Evolutionary conservation across 495 filamentous ascomycete species (phyloP).

Genomic region (Margaritispora aquatica): DNA sequence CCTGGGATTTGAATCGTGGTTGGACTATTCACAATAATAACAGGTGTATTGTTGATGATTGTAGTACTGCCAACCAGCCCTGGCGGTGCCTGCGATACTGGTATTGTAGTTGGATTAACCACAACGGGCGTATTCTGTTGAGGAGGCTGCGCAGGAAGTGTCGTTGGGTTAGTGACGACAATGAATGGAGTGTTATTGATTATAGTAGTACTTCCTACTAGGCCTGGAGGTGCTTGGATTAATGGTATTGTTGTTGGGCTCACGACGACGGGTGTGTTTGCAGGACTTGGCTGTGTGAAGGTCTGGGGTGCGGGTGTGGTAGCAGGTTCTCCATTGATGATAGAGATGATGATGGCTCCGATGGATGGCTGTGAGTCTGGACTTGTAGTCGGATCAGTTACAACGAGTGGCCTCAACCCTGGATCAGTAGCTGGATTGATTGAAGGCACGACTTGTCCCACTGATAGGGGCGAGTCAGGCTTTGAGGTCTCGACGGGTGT

Average conservation of each 20-base stretch:
- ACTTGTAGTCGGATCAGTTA: background rate
- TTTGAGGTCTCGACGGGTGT: background rate
- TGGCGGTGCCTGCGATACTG: background rate
- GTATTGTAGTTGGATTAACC: background rate
- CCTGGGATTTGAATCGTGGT: background rate
- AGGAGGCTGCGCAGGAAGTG: background rate
- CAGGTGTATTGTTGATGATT: slow-evolving; percentile 1
- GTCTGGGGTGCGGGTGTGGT: slow-evolving; percentile 3
- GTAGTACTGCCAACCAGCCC: background rate
- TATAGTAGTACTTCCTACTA: background rate
- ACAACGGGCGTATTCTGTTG: background rate
- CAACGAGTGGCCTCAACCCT: background rate
- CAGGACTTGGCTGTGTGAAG: background rate
- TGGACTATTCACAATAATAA: background rate
- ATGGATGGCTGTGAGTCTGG: background rate
- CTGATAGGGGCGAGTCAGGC: background rate
- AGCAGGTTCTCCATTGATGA: background rate
- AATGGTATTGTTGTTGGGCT: background rate
- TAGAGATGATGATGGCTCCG: slow-evolving; percentile 2
- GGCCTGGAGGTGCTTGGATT: background rate
- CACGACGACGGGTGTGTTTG: background rate
- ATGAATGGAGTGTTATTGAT: slow-evolving; percentile 1
- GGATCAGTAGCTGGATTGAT: background rate
- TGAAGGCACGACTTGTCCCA: background rate
- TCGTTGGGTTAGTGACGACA: background rate